These are phyloP conservation scores for Backusella westeae DNA, from an alignment of 192 early-diverging fungal species.

Conservation along the genomic window DNA sequence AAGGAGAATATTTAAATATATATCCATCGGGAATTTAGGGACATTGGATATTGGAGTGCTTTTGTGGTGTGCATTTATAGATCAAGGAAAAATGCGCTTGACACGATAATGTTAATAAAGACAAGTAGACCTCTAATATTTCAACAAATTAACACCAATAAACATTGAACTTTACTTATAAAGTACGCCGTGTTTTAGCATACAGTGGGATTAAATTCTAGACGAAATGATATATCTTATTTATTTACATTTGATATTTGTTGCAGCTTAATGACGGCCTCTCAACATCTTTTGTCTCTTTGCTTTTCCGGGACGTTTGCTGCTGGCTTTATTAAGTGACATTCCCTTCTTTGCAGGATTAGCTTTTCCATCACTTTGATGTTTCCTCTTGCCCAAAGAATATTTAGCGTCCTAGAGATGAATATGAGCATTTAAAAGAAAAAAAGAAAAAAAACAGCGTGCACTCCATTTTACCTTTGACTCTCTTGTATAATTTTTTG, in stretches of 20 bases:
- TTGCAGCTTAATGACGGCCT: background rate
- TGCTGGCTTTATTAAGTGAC: conserved; percentile 8
- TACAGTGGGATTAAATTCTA: background rate
- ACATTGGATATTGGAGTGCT: too few relatives aligned
- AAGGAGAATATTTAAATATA: too few relatives aligned
- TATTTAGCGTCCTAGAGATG: conserved; percentile 5
- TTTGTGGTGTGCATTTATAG: too few relatives aligned
- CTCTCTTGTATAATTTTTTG: conserved; percentile 12
- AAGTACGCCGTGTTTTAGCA: too few relatives aligned
- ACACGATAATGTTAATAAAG: too few relatives aligned
- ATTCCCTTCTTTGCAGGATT: conserved; percentile 4
- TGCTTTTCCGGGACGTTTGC: conserved; percentile 9
- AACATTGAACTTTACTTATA: too few relatives aligned
- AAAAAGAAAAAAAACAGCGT: too few relatives aligned
- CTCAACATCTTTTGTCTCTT: conserved; percentile 1
- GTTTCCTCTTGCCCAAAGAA: background rate
- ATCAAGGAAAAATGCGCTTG: too few relatives aligned
- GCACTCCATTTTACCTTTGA: background rate
- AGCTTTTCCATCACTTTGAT: background rate
- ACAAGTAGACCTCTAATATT: too few relatives aligned
- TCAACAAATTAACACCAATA: too few relatives aligned
- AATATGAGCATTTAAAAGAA: background rate
- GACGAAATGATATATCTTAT: background rate
- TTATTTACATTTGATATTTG: background rate
- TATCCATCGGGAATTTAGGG: too few relatives aligned